These are phyloP conservation scores for Pyricularia grisea DNA, from an alignment of 2,329 filamentous ascomycete genomes.

Conservation along the genomic window DNA sequence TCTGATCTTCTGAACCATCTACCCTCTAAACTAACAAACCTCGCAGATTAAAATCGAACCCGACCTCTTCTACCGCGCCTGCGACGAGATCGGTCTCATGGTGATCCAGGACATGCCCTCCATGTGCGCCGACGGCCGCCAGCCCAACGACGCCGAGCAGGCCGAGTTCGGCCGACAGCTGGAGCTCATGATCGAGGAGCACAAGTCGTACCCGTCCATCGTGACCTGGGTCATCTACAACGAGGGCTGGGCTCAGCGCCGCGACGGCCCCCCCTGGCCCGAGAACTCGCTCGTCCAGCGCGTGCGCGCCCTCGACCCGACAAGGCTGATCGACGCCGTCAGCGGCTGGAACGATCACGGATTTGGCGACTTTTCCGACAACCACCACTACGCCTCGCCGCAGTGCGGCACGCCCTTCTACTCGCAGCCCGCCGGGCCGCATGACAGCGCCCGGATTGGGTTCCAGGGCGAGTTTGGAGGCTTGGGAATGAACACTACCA, in stretches of 20 bases:
- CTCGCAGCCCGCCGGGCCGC: conserved; percentile 44
- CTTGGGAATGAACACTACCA: conserved; percentile 54
- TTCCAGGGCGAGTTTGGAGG: conserved; percentile 67
- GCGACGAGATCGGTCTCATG: conserved; percentile 55
- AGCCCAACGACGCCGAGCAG: conserved; percentile 40
- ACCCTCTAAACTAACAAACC: background rate
- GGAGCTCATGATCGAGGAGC: conserved; percentile 50
- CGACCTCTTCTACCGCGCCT: conserved; percentile 58
- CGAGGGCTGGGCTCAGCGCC: conserved; percentile 60
- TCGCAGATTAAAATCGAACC: conserved; percentile 55
- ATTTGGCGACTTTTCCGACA: conserved; percentile 58
- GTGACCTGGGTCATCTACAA: conserved; percentile 62
- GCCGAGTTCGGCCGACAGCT: conserved; percentile 57
- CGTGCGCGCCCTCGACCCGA: conserved; percentile 50
- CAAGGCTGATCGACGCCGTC: conserved; percentile 51
- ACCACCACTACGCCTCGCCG: conserved; percentile 62
- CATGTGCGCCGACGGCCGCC: conserved; percentile 26
- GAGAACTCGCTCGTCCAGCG: conserved; percentile 47
- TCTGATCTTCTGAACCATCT: too few species aligned
- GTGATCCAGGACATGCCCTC: conserved; percentile 68
- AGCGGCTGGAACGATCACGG: conserved; percentile 62
- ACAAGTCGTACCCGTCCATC: conserved; percentile 56
- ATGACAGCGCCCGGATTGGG: conserved; percentile 50
- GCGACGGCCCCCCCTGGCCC: conserved; percentile 31
- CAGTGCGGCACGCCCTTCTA: conserved; percentile 65